Evolutionary conservation across 208 protist genomes (phyloP), one percentile per base, ranked within the genome.

Genomic region (Trypanosoma platydactyli): DNA sequence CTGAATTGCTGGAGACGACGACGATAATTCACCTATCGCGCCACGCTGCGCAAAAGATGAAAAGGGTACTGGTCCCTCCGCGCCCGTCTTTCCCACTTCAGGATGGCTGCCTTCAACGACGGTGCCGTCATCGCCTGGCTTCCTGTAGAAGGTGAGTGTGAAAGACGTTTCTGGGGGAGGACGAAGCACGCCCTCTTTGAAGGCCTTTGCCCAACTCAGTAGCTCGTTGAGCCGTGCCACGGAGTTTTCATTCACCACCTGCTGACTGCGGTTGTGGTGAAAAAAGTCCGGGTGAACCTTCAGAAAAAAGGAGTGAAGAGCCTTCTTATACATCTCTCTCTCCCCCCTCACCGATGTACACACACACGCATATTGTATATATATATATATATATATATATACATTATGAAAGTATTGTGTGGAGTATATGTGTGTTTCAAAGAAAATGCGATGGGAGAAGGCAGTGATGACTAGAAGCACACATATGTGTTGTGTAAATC

Each of bases 301-400:
- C 50, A 97, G 69, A 56, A 97, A 95, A 55, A 97, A 97, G 64
- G 85, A 77, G 59, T 94, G 89, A 42, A 97, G 80, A 0, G 92
- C 89, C 59, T 91, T 94, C 74, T 97, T 97, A 79, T 97, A 97
- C 87, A 96, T 96, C 40, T n/a, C n/a, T n/a, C n/a, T n/a, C n/a
- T n/a, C n/a, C n/a, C n/a, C n/a, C n/a, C n/a, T 24, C 30, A 22
- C 4, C 29, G 41, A 1, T 52, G 40, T 24, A 54, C 5, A 48
- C 12, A 54, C 22, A 22, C 24, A 30, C 22, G 12, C 49, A 54
- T 30, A 54, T 16, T 7, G n/a, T 54, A 16, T 33, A 35, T 55
- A 35, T 33, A 55, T 55, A 35, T 33, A 35, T n/a, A 55, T 33
- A 18, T 35, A 55, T 35, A 35, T 33, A 16, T 35, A n/a, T 33